A percentile compares a stretch with the other conserved stretches of the same genome.
phyloP scores from a whole-genome alignment of 23 red algal species.

The Gracilaria domingensis region DNA sequence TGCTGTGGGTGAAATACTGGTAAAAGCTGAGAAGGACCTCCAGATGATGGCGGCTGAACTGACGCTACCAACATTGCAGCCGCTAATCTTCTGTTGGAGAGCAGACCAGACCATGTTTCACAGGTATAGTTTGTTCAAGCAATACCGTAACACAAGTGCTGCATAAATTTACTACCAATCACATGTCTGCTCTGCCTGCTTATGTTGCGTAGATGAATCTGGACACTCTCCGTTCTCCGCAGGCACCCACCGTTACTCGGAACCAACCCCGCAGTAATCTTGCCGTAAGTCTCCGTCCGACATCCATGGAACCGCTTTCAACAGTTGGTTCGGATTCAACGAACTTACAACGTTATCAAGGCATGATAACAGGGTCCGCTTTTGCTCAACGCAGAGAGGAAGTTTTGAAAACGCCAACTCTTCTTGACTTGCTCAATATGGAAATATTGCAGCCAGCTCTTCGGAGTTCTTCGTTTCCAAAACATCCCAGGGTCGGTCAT shows the following conservation, averaged over 20 bases:
- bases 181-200: conserved; percentile 14
- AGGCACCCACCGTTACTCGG: conserved; percentile 2
- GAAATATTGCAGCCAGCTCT: conserved; percentile 28
- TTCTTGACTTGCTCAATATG: conserved; percentile 37
- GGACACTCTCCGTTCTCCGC: conserved; percentile 20
- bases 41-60: too few species aligned
- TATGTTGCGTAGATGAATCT: conserved; percentile 20
- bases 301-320: conserved; percentile 2
- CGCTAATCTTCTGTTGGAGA: conserved; percentile 47
- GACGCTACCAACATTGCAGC: conserved; percentile 33
- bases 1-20: too few species aligned
- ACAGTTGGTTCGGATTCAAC: conserved; percentile 15
- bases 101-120: conserved; percentile 32
- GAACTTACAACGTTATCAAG: conserved; percentile 16
- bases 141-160: conserved; percentile 3
- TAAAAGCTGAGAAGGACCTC: too few species aligned
- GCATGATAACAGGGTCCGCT: not conserved
- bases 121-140: conserved; percentile 60
- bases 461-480: conserved; percentile 4
- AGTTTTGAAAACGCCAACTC: conserved; percentile 54
- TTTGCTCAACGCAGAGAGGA: conserved; percentile 35
- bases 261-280: not conserved
- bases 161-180: conserved; percentile 41
- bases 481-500: not conserved
- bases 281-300: not conserved